A percentile compares a stretch with the other conserved stretches of the same genome.
phyloP scores from a whole-genome alignment of 192 early-diverging fungal species.

The Rhizoclosmatium sp. region DNA sequence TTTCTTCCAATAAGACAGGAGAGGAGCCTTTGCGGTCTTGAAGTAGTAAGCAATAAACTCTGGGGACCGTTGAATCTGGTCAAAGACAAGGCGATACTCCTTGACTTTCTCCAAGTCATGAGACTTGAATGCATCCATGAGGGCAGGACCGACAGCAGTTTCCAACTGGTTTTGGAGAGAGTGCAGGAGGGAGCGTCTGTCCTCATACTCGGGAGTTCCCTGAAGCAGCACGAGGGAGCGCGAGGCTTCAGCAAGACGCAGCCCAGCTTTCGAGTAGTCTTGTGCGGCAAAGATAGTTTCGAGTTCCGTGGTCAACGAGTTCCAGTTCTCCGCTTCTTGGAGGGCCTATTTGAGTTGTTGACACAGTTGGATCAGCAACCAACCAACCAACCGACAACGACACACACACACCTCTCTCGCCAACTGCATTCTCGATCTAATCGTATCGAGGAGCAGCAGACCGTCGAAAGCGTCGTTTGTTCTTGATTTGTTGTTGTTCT shows the following conservation, averaged over 20 bases:
- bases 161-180: conserved; percentile 70
- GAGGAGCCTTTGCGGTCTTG: conserved; percentile 49
- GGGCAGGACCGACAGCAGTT: conserved; percentile 53
- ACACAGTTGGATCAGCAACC: neutral
- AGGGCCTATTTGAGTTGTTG: conserved; percentile 50
- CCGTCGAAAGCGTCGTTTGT: conserved; percentile 61
- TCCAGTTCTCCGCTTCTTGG: conserved; percentile 83
- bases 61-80: conserved; percentile 61
- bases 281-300: conserved; percentile 66
- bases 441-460: conserved; percentile 68
- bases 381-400: neutral
- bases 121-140: conserved; percentile 62
- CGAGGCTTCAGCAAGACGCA: conserved; percentile 70
- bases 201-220: conserved; percentile 75
- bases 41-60: conserved; percentile 71
- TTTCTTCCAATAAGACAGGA: conserved; percentile 59
- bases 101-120: conserved; percentile 65
- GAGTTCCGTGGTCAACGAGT: conserved; percentile 73
- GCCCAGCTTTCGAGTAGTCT: conserved; percentile 69
- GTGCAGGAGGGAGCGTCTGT: conserved; percentile 60
- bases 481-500: conserved; percentile 29
- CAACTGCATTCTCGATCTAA: conserved; percentile 72
- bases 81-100: conserved; percentile 62
- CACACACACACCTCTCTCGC: conserved; percentile 43
- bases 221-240: conserved; percentile 68